Evolutionary conservation across 805 yeast species (phyloP).

Genomic region (Candida ipomoeae): DNA sequence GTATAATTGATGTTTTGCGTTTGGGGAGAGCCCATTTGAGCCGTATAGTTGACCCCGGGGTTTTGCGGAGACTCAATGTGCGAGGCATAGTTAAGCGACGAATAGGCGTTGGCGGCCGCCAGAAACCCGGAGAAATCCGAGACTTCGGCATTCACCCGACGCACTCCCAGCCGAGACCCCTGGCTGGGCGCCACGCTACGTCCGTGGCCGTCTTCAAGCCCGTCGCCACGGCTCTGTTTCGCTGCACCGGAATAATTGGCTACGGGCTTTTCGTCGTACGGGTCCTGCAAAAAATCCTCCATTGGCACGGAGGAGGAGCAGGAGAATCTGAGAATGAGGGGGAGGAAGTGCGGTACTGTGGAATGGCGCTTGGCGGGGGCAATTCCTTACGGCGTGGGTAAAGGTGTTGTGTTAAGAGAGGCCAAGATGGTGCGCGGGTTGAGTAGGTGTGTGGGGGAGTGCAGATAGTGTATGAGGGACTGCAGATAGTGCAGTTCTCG

Average conservation of each 20-base stretch:
- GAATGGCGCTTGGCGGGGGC: too few species aligned
- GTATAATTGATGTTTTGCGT: not conserved
- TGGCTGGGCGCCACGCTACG: too few species aligned
- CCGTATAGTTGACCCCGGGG: too few species aligned
- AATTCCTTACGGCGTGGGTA: too few species aligned
- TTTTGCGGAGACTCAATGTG: not conserved
- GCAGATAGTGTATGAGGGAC: rapidly evolving
- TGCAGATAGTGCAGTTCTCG: too few species aligned
- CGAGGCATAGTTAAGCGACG: not conserved
- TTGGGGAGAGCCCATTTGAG: too few species aligned
- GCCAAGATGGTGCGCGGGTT: too few species aligned
- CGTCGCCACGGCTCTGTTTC: not conserved
- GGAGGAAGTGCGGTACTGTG: too few species aligned
- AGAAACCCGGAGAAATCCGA: not conserved
- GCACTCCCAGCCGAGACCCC: too few species aligned
- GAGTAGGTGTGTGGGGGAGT: too few species aligned
- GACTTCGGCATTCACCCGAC: not conserved
- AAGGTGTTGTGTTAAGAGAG: too few species aligned
- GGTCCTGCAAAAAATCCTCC: conserved; percentile 12
- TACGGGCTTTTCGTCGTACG: conserved; percentile 7
- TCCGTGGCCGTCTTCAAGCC: not conserved
- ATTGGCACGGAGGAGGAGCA: not conserved
- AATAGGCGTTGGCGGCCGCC: not conserved
- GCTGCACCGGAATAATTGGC: not conserved
- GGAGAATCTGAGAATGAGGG: too few species aligned